Percentiles rank a stretch among this genome's conserved stretches.
Evolutionary conservation across 331 rosid genomes (phyloP).

Genomic region (Telfairia occidentalis): DNA sequence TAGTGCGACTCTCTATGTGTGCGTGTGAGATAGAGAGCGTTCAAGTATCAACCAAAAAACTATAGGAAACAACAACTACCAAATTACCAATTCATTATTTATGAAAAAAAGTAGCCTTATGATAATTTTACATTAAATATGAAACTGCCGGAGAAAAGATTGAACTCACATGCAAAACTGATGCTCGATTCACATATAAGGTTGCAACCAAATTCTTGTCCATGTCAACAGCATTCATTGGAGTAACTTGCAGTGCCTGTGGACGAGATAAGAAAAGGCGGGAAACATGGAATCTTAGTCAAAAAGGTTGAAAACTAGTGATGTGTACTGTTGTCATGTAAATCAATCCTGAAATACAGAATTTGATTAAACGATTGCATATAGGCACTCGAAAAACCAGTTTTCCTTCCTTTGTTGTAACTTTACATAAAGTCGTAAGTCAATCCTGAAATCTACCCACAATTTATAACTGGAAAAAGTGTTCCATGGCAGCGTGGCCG

Average conservation of each 20-base stretch:
- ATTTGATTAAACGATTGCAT: not conserved
- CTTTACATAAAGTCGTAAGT: not conserved
- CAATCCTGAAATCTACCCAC: not conserved
- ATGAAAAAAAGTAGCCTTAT: not conserved
- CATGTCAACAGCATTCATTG: slow-evolving; percentile 37
- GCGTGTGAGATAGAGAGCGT: not conserved
- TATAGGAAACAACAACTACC: not conserved
- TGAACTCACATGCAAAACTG: slow-evolving; percentile 52
- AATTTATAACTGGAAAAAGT: not conserved
- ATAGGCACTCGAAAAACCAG: not conserved
- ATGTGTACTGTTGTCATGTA: not conserved
- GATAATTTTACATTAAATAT: not conserved
- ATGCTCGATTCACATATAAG: slow-evolving; percentile 66
- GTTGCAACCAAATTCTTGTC: slow-evolving; percentile 49
- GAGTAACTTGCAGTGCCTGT: slow-evolving; percentile 70
- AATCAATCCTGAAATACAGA: not conserved
- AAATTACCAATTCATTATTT: not conserved
- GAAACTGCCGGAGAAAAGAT: not conserved
- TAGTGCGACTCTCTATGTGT: not conserved
- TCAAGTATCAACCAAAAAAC: not conserved
- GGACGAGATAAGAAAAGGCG: slow-evolving; percentile 4
- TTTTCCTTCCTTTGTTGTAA: not conserved
- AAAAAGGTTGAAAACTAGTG: not conserved
- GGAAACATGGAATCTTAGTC: not conserved
- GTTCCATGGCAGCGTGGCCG: not conserved